Percentiles rank a stretch among this genome's conserved stretches.
Evolutionary conservation across 2,329 filamentous ascomycete species (phyloP).

Genomic region (Sphaerulina populicola): DNA sequence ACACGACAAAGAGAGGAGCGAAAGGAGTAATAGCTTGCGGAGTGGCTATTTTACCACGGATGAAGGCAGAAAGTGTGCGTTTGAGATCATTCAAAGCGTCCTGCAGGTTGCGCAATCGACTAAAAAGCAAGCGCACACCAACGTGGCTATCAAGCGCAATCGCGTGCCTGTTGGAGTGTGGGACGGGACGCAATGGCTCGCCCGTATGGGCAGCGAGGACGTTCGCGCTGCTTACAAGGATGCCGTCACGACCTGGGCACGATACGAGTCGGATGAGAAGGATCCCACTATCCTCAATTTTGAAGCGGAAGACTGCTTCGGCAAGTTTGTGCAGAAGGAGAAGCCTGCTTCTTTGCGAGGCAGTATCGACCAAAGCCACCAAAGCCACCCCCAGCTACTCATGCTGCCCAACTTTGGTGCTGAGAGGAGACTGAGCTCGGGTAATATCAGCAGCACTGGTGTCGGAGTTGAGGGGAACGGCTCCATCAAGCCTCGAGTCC

Average conservation of each 20-base stretch:
- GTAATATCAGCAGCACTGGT: slow-evolving; percentile 15
- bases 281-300: slow-evolving; percentile 25
- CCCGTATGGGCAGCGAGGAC: slow-evolving; percentile 67
- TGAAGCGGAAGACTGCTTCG: slow-evolving; percentile 21
- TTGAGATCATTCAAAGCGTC: slow-evolving; percentile 74
- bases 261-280: slow-evolving; percentile 28
- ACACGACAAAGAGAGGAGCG: slow-evolving; percentile 36
- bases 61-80: slow-evolving; percentile 54
- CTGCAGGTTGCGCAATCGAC: slow-evolving; percentile 64
- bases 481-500: slow-evolving; percentile 10
- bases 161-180: slow-evolving; percentile 67
- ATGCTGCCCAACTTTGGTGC: slow-evolving; percentile 20
- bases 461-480: slow-evolving; percentile 1
- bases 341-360: slow-evolving; percentile 19
- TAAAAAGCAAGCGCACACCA: slow-evolving; percentile 15
- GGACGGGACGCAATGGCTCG: slow-evolving; percentile 93
- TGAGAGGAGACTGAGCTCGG: slow-evolving; percentile 18
- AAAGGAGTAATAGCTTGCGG: slow-evolving; percentile 40
- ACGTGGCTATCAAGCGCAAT: slow-evolving; percentile 34
- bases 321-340: slow-evolving; percentile 18
- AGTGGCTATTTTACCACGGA: slow-evolving; percentile 54
- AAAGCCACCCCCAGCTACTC: slow-evolving; percentile 20
- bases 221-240: slow-evolving; percentile 82
- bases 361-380: slow-evolving; percentile 19
- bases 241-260: slow-evolving; percentile 72